Evolutionary conservation across 2,329 filamentous ascomycete genomes (phyloP).

Genomic region (Polytolypa hystricis): DNA sequence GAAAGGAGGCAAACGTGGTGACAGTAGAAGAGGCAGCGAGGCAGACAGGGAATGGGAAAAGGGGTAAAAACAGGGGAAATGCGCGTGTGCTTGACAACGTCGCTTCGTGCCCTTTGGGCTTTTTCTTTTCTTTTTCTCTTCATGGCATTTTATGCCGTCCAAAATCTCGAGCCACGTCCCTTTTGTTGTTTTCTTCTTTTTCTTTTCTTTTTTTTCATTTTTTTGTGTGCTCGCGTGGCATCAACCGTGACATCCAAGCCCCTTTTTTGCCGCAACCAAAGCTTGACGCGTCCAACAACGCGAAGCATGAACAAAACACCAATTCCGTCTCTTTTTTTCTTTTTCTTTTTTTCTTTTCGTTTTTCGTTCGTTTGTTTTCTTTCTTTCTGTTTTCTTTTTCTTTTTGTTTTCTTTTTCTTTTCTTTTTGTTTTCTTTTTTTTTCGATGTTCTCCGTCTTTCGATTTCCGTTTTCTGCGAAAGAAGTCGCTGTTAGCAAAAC

Average conservation of each 20-base stretch:
- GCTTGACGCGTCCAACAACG: not conserved
- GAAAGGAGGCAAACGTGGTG: too few relatives aligned
- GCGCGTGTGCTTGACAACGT: too few relatives aligned
- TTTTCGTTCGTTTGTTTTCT: not conserved
- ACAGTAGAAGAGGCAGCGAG: too few relatives aligned
- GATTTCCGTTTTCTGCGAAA: too few relatives aligned
- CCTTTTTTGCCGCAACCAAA: not conserved
- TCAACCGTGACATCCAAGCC: not conserved
- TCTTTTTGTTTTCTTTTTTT: not conserved
- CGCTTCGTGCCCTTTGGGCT: too few relatives aligned
- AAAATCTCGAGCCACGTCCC: too few relatives aligned
- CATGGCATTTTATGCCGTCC: not conserved
- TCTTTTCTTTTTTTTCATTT: conserved; percentile 1
- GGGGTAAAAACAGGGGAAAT: too few relatives aligned
- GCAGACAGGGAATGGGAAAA: too few relatives aligned
- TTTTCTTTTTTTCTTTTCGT: not conserved
- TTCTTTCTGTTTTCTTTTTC: conserved; percentile 1
- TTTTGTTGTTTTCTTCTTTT: not conserved
- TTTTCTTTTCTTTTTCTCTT: not conserved
- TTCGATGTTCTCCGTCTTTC: not conserved
- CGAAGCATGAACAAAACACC: not conserved
- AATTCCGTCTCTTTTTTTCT: not conserved
- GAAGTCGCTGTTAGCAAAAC: too few relatives aligned
- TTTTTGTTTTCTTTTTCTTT: conserved; percentile 4
- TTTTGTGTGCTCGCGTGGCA: not conserved